Base-by-base conservation (phyloP, 2,329 filamentous ascomycete genomes). In the Teratosphaeria gauchensis region DNA sequence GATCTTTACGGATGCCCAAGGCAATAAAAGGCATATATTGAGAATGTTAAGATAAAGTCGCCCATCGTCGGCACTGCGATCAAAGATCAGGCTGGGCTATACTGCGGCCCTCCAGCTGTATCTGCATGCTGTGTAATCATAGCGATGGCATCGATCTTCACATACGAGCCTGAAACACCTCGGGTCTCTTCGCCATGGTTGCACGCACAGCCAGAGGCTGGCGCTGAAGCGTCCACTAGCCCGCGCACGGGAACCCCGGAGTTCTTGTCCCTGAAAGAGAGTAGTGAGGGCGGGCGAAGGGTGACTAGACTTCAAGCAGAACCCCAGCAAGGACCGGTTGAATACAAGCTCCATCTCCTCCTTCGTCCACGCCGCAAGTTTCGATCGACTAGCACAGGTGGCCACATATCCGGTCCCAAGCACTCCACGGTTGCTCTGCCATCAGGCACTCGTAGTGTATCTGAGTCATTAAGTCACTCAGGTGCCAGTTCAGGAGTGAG, bases 341-440 rank as follows among this genome's bases (percentile, higher is more conserved):
- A 99, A 75, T 99, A 99, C 76, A 99, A 99, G 73, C 77, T 99
- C 51, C 94, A 97, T 74, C 78, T 99, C 5, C 80, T 97, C 6
- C 77, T 96, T 56, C 85, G 91, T 38, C 86, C 88, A 16, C 82
- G 92, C 59, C 83, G 90, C 61, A 84, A 82, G 6, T 95, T 92
- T 72, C 38, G 54, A 38, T 82, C 80, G 33, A 86, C 86, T 71
- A 92, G 84, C 64, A 95, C 90, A 1, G 66, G 78, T 11, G 74
- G 74, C 46, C 72, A 79, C 57, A 74, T 80, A 16, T 77, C 77
- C 9, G 81, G 80, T 2, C 81, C 81, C 2, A 76, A 78, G 60
- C 80, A 82, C 61, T 75, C 74, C 21, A 73, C 69, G 54, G 66
- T 63, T 56, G 64, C 55, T 24, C 56, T 56, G 16, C 57, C 51